Evolutionary conservation across 2,329 filamentous ascomycete species (phyloP), one percentile per base, ranked within the genome.

Genomic region (Alternaria metachromatica): DNA sequence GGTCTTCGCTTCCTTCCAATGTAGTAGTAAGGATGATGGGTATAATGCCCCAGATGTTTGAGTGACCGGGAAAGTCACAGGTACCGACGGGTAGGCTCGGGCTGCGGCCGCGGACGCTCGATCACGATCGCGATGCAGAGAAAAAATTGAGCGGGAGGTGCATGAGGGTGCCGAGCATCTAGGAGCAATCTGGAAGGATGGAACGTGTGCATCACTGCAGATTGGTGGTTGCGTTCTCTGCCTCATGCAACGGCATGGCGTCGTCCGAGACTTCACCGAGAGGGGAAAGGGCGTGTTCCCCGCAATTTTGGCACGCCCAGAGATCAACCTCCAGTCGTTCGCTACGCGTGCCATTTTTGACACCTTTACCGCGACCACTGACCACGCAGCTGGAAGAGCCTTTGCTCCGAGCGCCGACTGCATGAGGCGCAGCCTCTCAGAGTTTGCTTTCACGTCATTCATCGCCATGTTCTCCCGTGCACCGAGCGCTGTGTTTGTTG

Each of bases 261-360:
- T 60, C 45, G 59, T 60, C 66, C 66, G 68, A 69, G 59, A 58
- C 64, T 70, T 70, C 66, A 60, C 68, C 68, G 68, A 66, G 58
- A 63, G 28, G 56, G 67, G 59, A 58, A 67, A 62, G 67, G 60
- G 64, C 21, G 49, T 37, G 49, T 55, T 50, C 65, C 63, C 65
- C 65, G 57, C 65, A 66, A 60, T 60, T 41, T 48, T 57, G 56
- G 56, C 50, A 55, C 30, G 43, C 53, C 58, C 28, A 54, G 56
- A 54, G 46, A 53, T 28, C 37, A 45, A 45, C 58, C 59, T 67
- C 65, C 65, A 65, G 62, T 51, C 60, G 66, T 63, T 65, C 62
- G 61, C 55, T 64, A 53, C 18, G 53, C 54, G 59, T 58, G 30
- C 20, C 53, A 49, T 43, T 44, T 41, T 57, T 48, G 48, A 55